phyloP scores from a whole-genome alignment of 306 rosid species.

The Vigna nakashimae region DNA sequence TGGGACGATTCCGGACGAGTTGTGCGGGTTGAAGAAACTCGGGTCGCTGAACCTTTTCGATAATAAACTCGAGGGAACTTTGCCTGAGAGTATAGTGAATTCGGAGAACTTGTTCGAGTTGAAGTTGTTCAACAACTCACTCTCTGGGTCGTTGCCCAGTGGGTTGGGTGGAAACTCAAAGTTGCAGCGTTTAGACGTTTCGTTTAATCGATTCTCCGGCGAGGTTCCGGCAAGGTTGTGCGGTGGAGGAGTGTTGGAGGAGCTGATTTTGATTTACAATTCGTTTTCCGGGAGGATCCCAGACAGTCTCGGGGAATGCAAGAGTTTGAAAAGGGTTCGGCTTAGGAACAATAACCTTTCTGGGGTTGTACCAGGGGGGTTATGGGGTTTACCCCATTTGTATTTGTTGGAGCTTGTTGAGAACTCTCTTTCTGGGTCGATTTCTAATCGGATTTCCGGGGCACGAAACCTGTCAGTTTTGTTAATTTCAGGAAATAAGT shows the following conservation, averaged over 20 bases:
- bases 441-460: conserved; percentile 58
- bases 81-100: conserved; percentile 59
- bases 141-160: conserved; percentile 62
- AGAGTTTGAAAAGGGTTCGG: conserved; percentile 63
- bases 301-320: conserved; percentile 56
- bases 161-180: conserved; percentile 64
- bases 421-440: conserved; percentile 68
- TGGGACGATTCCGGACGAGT: conserved; percentile 66
- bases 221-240: conserved; percentile 68
- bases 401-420: conserved; percentile 61
- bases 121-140: conserved; percentile 66
- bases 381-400: conserved; percentile 78
- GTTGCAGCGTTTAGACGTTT: conserved; percentile 57
- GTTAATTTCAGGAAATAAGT: conserved; percentile 59
- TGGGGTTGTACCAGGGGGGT: conserved; percentile 65
- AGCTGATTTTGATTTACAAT: conserved; percentile 60
- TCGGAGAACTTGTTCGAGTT: conserved; percentile 61
- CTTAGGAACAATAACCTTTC: conserved; percentile 67
- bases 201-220: conserved; percentile 65
- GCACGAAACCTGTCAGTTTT: conserved; percentile 62
- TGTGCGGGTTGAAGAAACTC: conserved; percentile 56
- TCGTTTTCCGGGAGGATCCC: conserved; percentile 77
- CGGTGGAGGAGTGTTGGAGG: conserved; percentile 48
- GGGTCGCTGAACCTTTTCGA: conserved; percentile 56
- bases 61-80: conserved; percentile 60